Evolutionary conservation across 495 filamentous ascomycete species (phyloP).

Genomic region (Polyplosphaeria fusca): DNA sequence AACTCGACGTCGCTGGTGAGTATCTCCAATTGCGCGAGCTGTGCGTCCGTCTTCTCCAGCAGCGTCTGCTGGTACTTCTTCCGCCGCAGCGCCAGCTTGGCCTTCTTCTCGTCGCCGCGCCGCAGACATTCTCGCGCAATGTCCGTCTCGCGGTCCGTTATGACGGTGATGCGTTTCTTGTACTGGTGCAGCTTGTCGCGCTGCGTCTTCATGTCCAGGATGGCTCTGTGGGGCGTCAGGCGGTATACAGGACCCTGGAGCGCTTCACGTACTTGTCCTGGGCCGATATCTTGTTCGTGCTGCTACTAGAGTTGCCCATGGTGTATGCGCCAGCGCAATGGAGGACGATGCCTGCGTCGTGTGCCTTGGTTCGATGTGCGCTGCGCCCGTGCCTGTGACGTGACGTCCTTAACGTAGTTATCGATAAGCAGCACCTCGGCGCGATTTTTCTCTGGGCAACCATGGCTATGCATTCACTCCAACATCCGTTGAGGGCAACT

Average conservation of each 20-base stretch:
- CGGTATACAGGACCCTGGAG: no score
- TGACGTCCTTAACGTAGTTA: no score
- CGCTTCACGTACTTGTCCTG: constrained; percentile 69
- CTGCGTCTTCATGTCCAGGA: constrained; percentile 95
- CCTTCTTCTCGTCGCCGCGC: constrained; percentile 69
- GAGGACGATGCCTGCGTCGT: not conserved
- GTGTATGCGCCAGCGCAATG: constrained; percentile 1
- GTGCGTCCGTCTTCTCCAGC: constrained; percentile 82
- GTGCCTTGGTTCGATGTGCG: constrained; percentile 25
- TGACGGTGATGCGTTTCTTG: constrained; percentile 77
- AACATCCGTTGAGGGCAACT: no score
- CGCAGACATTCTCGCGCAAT: constrained; percentile 79
- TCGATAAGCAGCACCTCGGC: no score
- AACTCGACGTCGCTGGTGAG: constrained; percentile 85
- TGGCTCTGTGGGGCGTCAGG: constrained; percentile 57
- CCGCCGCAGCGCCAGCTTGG: constrained; percentile 82
- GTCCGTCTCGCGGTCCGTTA: constrained; percentile 77
- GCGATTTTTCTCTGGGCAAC: no score
- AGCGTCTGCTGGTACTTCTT: constrained; percentile 97
- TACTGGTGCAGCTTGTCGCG: constrained; percentile 96
- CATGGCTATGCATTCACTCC: no score
- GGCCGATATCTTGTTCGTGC: constrained; percentile 63
- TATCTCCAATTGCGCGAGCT: constrained; percentile 83
- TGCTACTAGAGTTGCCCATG: constrained; percentile 66
- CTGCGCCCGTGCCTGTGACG: no score